These are phyloP conservation scores for Kodamaea kaohsiungensis DNA, from an alignment of 805 yeast species.

Conservation along the genomic window DNA sequence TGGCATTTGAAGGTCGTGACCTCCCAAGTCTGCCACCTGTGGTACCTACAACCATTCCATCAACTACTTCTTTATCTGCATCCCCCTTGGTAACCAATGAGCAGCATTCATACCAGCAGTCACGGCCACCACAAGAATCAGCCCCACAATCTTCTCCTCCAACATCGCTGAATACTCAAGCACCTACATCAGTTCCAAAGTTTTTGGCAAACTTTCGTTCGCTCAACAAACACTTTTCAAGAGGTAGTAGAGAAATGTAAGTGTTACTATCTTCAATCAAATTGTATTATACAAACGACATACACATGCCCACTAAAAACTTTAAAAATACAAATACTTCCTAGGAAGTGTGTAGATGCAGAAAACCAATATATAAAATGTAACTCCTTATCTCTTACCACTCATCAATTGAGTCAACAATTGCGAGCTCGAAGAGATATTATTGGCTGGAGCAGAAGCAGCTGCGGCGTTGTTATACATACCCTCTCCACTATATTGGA, in stretches of 20 bases:
- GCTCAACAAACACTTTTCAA: not conserved
- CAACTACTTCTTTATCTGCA: not conserved
- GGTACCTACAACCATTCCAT: not conserved
- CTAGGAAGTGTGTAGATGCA: constrained; percentile 1
- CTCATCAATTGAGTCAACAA: constrained; percentile 81
- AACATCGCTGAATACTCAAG: not conserved
- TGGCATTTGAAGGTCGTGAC: not conserved
- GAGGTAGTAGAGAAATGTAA: not conserved
- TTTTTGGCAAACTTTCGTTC: not conserved
- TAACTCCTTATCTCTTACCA: constrained; percentile 53
- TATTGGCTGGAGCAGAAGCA: constrained; percentile 15
- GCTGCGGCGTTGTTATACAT: constrained; percentile 10
- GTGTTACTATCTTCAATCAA: not conserved
- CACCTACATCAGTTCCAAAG: constrained; percentile 2
- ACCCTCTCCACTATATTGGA: constrained; percentile 9
- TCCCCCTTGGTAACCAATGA: not conserved
- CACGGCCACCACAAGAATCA: not conserved
- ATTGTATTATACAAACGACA: constrained; percentile 1
- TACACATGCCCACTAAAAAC: not conserved
- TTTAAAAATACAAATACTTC: constrained; percentile 1
- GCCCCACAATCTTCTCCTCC: not conserved
- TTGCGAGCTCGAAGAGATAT: constrained; percentile 67
- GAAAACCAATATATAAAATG: not conserved
- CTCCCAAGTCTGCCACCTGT: not conserved
- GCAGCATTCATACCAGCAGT: not conserved